A percentile compares a stretch with the other conserved stretches of the same genome.
phyloP scores from a whole-genome alignment of 2,329 filamentous ascomycete species.

The Grosmannia penicillata region DNA sequence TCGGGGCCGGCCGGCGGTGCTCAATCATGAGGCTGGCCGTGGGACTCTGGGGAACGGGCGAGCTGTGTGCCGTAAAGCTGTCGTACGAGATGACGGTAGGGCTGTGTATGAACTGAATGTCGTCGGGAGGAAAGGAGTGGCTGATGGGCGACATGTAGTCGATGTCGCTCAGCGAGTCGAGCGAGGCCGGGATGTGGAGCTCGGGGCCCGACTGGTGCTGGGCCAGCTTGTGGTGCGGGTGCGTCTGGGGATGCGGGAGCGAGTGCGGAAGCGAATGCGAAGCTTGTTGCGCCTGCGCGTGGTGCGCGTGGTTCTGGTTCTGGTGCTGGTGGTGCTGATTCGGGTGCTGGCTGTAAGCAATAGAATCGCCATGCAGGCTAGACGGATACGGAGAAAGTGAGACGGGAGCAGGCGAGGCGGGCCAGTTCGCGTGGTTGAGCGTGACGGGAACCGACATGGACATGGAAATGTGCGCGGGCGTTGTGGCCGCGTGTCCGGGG shows the following conservation, averaged over 20 bases:
- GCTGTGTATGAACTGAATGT: conserved; percentile 40
- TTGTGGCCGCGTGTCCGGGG: neutral
- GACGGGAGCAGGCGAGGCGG: neutral
- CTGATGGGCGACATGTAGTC: conserved; percentile 44
- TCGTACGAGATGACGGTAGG: conserved; percentile 40
- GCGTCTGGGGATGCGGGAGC: neutral
- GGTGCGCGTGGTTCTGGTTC: neutral
- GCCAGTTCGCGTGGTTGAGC: conserved; percentile 7
- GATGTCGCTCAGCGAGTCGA: conserved; percentile 46
- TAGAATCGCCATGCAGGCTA: conserved; percentile 4
- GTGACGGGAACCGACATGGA: conserved; percentile 6
- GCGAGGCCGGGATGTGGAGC: conserved; percentile 36
- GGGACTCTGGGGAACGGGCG: conserved; percentile 40
- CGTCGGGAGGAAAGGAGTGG: conserved; percentile 38
- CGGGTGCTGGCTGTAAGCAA: conserved; percentile 1
- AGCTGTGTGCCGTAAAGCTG: conserved; percentile 35
- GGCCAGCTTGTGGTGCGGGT: conserved; percentile 12
- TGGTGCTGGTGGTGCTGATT: conserved; percentile 2
- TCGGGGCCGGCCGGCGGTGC: conserved; percentile 33
- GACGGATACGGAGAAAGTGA: conserved; percentile 7
- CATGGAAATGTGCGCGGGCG: conserved; percentile 3
- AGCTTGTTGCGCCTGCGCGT: neutral
- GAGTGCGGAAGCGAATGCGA: no score
- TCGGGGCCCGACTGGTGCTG: conserved; percentile 23
- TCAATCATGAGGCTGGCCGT: conserved; percentile 39